Evolutionary conservation across 371 early-diverging fungal genomes (phyloP).

Genomic region (Mortierella sp.): DNA sequence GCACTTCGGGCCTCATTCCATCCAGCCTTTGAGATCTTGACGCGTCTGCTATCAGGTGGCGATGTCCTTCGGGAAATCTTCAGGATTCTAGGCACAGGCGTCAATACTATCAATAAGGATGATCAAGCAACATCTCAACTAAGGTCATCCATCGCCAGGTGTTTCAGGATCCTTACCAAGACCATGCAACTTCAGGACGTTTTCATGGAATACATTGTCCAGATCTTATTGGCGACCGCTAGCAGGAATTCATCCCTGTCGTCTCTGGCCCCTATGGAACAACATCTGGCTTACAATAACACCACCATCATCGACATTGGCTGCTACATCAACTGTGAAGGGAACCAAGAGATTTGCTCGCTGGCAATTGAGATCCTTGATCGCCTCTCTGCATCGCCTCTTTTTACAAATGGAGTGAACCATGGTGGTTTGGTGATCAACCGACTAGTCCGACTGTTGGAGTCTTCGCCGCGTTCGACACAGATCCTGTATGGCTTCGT

Average conservation of each 20-base stretch:
- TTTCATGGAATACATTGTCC: constrained; percentile 77
- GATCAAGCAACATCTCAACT: constrained; percentile 32
- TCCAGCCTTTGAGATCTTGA: constrained; percentile 88
- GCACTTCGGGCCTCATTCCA: constrained; percentile 61
- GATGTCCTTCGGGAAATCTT: constrained; percentile 75
- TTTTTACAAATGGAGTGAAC: constrained; percentile 45
- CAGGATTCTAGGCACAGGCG: constrained; percentile 69
- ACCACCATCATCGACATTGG: constrained; percentile 78
- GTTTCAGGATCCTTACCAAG: constrained; percentile 76
- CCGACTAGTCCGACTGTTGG: constrained; percentile 76
- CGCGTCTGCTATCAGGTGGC: constrained; percentile 82
- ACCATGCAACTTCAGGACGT: constrained; percentile 73
- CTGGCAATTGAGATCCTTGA: constrained; percentile 79
- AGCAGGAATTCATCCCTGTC: constrained; percentile 26
- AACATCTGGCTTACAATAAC: constrained; percentile 76
- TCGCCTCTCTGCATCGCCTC: constrained; percentile 72
- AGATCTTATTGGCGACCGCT: constrained; percentile 55
- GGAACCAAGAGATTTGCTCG: constrained; percentile 78
- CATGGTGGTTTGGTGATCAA: constrained; percentile 65
- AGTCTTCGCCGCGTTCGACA: constrained; percentile 67
- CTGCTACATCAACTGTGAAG: constrained; percentile 69
- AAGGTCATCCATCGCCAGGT: constrained; percentile 50
- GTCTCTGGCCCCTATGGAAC: constrained; percentile 79
- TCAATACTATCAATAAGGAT: constrained; percentile 62
- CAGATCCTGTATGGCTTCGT: constrained; percentile 83